Evolutionary conservation across 2,329 filamentous ascomycete species (phyloP).

Genomic region (Fusarium sp.): DNA sequence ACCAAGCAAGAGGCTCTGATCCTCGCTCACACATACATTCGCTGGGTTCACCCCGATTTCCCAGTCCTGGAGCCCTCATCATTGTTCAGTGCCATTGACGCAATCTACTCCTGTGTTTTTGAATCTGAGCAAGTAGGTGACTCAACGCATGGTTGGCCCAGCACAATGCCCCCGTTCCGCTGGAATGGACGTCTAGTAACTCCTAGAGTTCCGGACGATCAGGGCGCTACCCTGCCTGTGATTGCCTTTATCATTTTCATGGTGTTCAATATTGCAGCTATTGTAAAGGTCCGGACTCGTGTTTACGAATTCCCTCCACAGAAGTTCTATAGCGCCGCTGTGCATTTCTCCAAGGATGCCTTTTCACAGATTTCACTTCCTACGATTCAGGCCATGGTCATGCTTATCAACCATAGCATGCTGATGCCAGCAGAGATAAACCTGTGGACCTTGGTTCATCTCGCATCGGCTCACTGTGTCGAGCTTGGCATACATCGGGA

Average conservation of each 20-base stretch:
- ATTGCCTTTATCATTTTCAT: constrained; percentile 51
- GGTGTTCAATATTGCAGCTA: constrained; percentile 51
- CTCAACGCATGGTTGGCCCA: constrained; percentile 34
- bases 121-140: constrained; percentile 1
- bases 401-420: constrained; percentile 49
- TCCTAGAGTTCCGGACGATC: background rate
- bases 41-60: constrained; percentile 39
- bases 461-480: constrained; percentile 53
- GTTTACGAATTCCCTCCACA: constrained; percentile 50
- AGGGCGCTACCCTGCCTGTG: constrained; percentile 33
- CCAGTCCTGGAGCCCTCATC: constrained; percentile 36
- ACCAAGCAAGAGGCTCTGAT: constrained; percentile 34
- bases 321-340: constrained; percentile 49
- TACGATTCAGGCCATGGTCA: constrained; percentile 48
- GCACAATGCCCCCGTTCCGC: constrained; percentile 23
- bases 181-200: constrained; percentile 37
- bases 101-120: constrained; percentile 30
- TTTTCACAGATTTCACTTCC: constrained; percentile 50
- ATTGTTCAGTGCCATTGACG: constrained; percentile 35
- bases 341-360: constrained; percentile 46
- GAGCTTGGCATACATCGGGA: constrained; percentile 54
- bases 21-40: constrained; percentile 38
- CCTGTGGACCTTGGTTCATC: constrained; percentile 51
- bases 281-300: constrained; percentile 48
- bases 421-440: constrained; percentile 50